Conservation (phyloP, 305 asterid genomes). For the Solanum hybrid region DNA sequence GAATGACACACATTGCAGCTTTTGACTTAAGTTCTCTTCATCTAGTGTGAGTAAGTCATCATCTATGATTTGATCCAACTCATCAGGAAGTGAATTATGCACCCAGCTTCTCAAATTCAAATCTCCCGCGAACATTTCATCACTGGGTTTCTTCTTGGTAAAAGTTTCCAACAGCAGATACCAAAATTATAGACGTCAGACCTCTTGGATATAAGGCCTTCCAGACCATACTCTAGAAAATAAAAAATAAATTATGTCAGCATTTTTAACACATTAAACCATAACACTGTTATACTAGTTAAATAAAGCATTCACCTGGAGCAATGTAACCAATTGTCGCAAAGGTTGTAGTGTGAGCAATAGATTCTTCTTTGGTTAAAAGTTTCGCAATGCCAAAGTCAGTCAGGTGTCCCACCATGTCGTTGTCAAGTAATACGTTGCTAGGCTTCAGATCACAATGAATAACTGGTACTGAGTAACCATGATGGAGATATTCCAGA, state of each 20-base stretch:
- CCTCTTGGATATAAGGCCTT: neutral
- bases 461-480: too few species aligned
- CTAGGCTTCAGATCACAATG: too few species aligned
- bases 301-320: too few species aligned
- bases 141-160: conserved; percentile 21
- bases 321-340: too few species aligned
- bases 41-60: conserved; percentile 3
- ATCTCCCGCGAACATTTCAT: conserved; percentile 17
- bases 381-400: too few species aligned
- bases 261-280: neutral
- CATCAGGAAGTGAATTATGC: conserved; percentile 3
- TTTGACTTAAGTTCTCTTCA: neutral
- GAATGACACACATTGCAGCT: conserved; percentile 4
- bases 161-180: conserved; percentile 30
- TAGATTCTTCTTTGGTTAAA: too few species aligned
- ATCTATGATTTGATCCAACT: conserved; percentile 14
- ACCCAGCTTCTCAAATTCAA: conserved; percentile 19
- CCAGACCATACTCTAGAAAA: neutral
- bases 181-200: conserved; percentile 8
- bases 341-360: too few species aligned
- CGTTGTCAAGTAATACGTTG: too few species aligned
- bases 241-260: neutral
- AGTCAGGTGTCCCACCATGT: too few species aligned
- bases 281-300: neutral
- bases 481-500: too few species aligned